Evolutionary conservation across 345 rosid species (phyloP).

Genomic region (Citrus unshiu): DNA sequence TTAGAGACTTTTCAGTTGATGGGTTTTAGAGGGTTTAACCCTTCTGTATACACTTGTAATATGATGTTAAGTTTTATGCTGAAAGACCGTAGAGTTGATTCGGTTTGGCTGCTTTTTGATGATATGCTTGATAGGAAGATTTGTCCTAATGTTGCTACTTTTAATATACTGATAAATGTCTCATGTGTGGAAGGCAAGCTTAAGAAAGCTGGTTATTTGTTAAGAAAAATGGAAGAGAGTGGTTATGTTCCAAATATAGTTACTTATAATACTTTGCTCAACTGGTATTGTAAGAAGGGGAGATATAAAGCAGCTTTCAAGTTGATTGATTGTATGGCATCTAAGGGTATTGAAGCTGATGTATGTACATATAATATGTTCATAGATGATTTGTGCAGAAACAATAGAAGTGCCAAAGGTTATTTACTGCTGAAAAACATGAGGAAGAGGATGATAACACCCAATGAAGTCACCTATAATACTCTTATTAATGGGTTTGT

Average conservation of each 20-base stretch:
- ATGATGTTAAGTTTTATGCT: slow-evolving; percentile 53
- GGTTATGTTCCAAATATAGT: slow-evolving; percentile 70
- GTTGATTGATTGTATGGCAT: slow-evolving; percentile 66
- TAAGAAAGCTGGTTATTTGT: slow-evolving; percentile 56
- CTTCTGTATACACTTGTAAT: slow-evolving; percentile 71
- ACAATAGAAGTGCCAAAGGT: slow-evolving; percentile 67
- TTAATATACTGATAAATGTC: slow-evolving; percentile 72
- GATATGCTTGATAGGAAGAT: slow-evolving; percentile 66
- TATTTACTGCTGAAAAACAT: slow-evolving; percentile 73
- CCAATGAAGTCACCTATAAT: slow-evolving; percentile 73
- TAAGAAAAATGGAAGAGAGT: slow-evolving; percentile 76
- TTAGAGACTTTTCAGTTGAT: slow-evolving; percentile 58
- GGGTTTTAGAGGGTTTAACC: slow-evolving; percentile 63
- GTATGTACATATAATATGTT: slow-evolving; percentile 80
- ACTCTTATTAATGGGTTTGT: slow-evolving; percentile 71
- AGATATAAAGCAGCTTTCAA: slow-evolving; percentile 56
- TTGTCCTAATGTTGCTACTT: slow-evolving; percentile 77
- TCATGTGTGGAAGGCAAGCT: slow-evolving; percentile 69
- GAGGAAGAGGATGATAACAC: slow-evolving; percentile 63
- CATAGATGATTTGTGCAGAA: slow-evolving; percentile 71
- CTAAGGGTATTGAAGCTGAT: slow-evolving; percentile 69
- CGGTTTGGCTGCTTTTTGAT: slow-evolving; percentile 65
- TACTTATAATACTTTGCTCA: slow-evolving; percentile 73
- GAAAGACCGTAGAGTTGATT: slow-evolving; percentile 39
- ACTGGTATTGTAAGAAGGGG: slow-evolving; percentile 79